Evolutionary conservation across 805 yeast species (phyloP), one percentile per base, ranked within the genome.

Genomic region (Suhomyces sp.): DNA sequence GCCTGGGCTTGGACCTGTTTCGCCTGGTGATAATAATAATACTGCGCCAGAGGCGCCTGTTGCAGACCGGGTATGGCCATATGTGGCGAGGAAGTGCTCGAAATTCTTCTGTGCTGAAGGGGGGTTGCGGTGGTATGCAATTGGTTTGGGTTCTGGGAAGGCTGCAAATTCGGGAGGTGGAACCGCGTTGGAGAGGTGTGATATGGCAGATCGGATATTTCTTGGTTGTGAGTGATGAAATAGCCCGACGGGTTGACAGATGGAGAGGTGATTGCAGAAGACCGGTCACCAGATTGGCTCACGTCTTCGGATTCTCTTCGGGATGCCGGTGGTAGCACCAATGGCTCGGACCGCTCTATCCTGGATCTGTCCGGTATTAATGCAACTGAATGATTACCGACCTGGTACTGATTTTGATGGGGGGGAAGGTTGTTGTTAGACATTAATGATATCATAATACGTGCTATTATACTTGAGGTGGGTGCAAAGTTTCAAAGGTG

Each of bases 401-500:
- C 24, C 13, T n/a, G 13, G 33, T 47, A 36, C 49, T 38, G 23
- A 22, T 31, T 22, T 17, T 29, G 15, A 42, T 41, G 31, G n/a
- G 46, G 46, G 17, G 44, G 22, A 33, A 27, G 36, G 47, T 46
- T 50, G 23, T 23, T 17, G 49, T 50, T 45, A 31, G 53, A 26
- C 53, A 50, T 50, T 45, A 50, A 50, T 10, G 53, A 27, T 35
- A 42, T 45, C 53, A 50, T 50, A 38, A 38, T 38, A 38, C 42
- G 29, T 23, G 45, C 26, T 9, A 42, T n/a, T 42, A 8, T 22
- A 42, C 15, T 24, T 23, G 45, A 42, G 23, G 15, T 13, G 45
- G 45, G 31, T 42, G 23, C 29, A 22, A 42, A 24, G 45, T 6
- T 42, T 42, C 31, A 42, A 24, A 24, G 12, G 13, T 24, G 29